These are phyloP conservation scores for Boletus coccyginus DNA, from an alignment of 768 basidiomycete species.

Conservation along the genomic window DNA sequence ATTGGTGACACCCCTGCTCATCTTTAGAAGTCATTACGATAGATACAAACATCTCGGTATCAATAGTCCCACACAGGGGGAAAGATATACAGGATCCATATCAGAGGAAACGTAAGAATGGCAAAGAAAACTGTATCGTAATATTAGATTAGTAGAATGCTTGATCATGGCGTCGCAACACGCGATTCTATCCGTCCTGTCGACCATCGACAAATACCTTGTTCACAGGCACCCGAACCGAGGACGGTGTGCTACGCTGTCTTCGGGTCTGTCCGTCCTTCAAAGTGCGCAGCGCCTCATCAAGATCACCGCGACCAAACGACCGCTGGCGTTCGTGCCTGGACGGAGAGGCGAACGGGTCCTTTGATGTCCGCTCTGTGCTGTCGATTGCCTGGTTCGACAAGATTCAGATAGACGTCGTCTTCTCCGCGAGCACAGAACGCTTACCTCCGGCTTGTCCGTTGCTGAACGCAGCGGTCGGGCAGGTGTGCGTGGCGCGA, in stretches of 20 bases:
- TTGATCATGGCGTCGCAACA: not conserved
- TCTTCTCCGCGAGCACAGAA: not conserved
- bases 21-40: not conserved
- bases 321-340: conserved; percentile 48
- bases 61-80: not conserved
- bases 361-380: conserved; percentile 20
- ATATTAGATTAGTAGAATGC: not conserved
- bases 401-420: not conserved
- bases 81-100: not conserved
- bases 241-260: conserved; percentile 12
- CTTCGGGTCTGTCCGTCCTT: conserved; percentile 47
- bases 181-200: conserved; percentile 6
- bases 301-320: conserved; percentile 74
- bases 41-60: not conserved
- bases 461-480: not conserved
- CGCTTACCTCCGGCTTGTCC: conserved; percentile 8
- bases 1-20: not conserved
- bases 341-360: conserved; percentile 38
- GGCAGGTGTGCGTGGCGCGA: conserved; percentile 22
- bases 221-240: conserved; percentile 10
- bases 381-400: conserved; percentile 44
- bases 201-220: conserved; percentile 31
- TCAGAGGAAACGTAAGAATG: not conserved
- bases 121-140: not conserved
- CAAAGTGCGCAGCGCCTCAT: conserved; percentile 82